Base-by-base conservation (phyloP, 495 filamentous ascomycete genomes). In the Penicillium cosmopolitanum region DNA sequence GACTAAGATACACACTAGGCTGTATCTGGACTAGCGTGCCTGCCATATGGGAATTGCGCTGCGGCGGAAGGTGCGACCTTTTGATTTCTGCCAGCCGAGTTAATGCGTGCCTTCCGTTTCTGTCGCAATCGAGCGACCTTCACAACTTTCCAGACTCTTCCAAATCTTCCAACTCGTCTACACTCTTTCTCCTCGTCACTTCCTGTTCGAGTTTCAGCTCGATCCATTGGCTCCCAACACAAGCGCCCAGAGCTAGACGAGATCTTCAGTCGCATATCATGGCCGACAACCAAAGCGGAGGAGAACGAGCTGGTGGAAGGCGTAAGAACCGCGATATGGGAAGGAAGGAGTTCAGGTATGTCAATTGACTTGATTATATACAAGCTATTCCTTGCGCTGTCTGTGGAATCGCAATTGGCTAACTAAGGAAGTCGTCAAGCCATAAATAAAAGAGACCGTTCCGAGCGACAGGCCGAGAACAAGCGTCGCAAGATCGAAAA, bases 271-370 rank as follows among this genome's bases (percentile, higher is more conserved):
- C 66, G 61, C 44, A 53, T 58, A 65, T 65, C 61, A 79, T 75
- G 76, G 78, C 73, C 67, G 72, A 70, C 74, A 73, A 74, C 72
- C 53, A 58, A 60, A 70, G 60, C 71, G 68, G 69, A 79, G 65
- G 66, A 71, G 62, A 64, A 23, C 63, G 68, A 67, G 61, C 69
- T 77, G 68, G 69, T 75, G 70, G 72, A 65, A 66, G 73, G 64
- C 74, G 82, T 82, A 84, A 82, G 81, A 87, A 81, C 67, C 77
- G 80, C 69, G 82, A 90, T 81, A 74, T 88, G 81, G 88, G 89
- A 63, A 77, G 89, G 58, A 72, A 73, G 34, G 86, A 87, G 67
- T 89, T 82, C 75, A 83, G 78, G 87, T 89, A 83, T 66, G 80
- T 63, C 13, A 18, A 52, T 33, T 50, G n/a, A 16, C 5, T 31